Conservation (phyloP, 768 basidiomycete species). For the Phylloporus sp. region DNA sequence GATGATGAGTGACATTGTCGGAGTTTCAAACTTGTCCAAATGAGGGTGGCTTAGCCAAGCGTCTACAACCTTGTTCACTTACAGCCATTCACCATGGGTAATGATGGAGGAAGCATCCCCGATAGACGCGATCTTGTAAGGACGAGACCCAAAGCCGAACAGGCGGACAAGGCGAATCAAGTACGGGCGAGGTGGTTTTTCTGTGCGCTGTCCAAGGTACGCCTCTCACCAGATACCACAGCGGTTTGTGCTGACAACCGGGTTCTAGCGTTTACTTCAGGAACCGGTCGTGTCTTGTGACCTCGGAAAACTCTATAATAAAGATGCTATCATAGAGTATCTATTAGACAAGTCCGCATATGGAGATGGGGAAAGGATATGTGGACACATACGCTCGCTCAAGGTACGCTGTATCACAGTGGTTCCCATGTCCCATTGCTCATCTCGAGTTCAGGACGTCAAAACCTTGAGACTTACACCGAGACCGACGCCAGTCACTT, state of each 20-base stretch:
- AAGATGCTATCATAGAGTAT: conserved; percentile 89
- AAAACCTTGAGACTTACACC: conserved; percentile 76
- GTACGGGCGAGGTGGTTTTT: conserved; percentile 85
- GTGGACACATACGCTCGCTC: conserved; percentile 83
- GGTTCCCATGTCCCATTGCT: neutral
- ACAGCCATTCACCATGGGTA: conserved; percentile 55
- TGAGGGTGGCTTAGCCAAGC: conserved; percentile 1
- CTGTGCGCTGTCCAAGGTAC: conserved; percentile 92
- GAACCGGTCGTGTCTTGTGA: conserved; percentile 90
- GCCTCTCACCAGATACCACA: neutral
- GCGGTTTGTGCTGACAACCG: neutral
- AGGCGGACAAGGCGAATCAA: conserved; percentile 89
- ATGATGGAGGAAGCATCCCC: conserved; percentile 86
- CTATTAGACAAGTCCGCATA: conserved; percentile 77
- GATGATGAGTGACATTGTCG: conserved; percentile 1
- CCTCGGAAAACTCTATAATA: conserved; percentile 94
- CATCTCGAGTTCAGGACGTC: conserved; percentile 57
- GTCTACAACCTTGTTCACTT: neutral
- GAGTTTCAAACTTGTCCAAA: neutral
- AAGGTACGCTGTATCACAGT: conserved; percentile 54
- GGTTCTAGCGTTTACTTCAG: conserved; percentile 65
- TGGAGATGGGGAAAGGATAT: conserved; percentile 89
- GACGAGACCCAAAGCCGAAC: conserved; percentile 74
- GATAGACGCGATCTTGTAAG: conserved; percentile 76
- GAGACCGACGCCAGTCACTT: conserved; percentile 48